Evolutionary conservation across 495 filamentous ascomycete genomes (phyloP), one percentile per base, ranked within the genome.

Genomic region (Coniosporium apollinis): DNA sequence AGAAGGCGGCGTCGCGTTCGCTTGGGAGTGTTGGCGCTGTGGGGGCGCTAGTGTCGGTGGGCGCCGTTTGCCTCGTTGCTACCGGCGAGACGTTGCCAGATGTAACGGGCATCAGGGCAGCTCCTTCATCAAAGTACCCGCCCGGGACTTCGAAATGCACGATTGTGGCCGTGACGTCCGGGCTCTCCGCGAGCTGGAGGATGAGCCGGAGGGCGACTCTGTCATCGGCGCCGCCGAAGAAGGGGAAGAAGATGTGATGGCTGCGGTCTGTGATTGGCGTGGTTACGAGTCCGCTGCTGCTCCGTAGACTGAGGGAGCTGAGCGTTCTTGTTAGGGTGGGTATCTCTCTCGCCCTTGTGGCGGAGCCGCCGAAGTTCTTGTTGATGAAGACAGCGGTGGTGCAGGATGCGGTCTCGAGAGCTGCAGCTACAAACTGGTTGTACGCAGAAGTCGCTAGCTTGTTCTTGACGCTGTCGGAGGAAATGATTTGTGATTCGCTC

Each of bases 201-300:
- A 89, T 74, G 21, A 94, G 69, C 4, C 76, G 65, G 1, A 94
- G 62, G 0, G 85, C 83, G 28, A 74, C 68, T n/a, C 70, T 72
- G 50, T 94, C 87, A 53, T 96, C 89, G 2, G 63, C 52, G 3
- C 85, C 82, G 28, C 89, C 89, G 39, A 92, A 74, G 58, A 79
- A 94, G 2, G 83, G 82, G 34, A 93, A 61, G 46, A 91, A 83
- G 42, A 97, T 64, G 44, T 92, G 85, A 49, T 93, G 86, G 19
- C 70, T 74, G 35, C 72, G 78, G 43, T 82, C 67, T 9, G 56
- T 55, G 28, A 72, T 57, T 10, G 64, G 74, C 28, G 45, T 49
- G 20, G 58, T 56, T 7, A 59, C 56, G 28, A 51, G 37, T 36
- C 66, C 65, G 3, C 60, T 54, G n/a, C 57, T 46, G 30, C 60